A percentile compares a stretch with the other conserved stretches of the same genome.
Conservation (phyloP, 768 basidiomycete genomes). For the Leucosporidium scottii region DNA sequence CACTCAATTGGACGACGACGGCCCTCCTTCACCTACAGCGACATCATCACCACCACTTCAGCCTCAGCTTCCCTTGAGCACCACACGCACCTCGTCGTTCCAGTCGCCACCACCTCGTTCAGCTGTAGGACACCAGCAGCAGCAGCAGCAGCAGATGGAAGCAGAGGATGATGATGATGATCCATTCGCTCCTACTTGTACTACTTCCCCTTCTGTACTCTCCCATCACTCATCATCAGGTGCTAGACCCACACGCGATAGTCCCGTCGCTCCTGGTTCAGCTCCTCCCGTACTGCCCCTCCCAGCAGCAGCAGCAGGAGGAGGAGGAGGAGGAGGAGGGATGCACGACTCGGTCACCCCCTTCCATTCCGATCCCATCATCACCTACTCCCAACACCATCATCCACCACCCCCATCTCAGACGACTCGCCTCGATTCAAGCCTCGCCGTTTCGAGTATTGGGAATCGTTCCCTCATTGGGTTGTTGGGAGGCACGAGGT, state of each 20-base stretch:
- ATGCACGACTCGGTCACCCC: background rate
- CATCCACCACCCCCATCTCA: background rate
- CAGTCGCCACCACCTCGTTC: background rate
- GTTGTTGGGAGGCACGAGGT: slow-evolving; percentile 26
- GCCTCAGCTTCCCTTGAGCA: background rate
- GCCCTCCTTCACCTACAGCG: background rate
- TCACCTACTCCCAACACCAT: background rate
- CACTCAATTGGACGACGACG: background rate
- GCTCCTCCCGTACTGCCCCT: background rate
- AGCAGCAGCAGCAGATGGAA: background rate
- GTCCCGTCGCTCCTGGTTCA: too few species aligned
- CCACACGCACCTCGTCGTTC: background rate
- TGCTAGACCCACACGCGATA: too few species aligned
- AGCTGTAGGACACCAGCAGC: background rate
- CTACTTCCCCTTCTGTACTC: too few species aligned
- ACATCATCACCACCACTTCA: background rate
- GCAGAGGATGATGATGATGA: too few species aligned
- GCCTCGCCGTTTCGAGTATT: slow-evolving; percentile 6
- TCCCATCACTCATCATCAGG: too few species aligned
- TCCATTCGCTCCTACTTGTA: too few species aligned
- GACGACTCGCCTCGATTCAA: background rate
- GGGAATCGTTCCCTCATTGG: slow-evolving; percentile 26
- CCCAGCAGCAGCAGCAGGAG: background rate
- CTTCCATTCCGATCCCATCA: background rate
- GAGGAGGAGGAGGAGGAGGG: background rate